A percentile compares a stretch with the other conserved stretches of the same genome.
Conservation (phyloP, 2,329 filamentous ascomycete genomes). For the Beauveria australis region DNA sequence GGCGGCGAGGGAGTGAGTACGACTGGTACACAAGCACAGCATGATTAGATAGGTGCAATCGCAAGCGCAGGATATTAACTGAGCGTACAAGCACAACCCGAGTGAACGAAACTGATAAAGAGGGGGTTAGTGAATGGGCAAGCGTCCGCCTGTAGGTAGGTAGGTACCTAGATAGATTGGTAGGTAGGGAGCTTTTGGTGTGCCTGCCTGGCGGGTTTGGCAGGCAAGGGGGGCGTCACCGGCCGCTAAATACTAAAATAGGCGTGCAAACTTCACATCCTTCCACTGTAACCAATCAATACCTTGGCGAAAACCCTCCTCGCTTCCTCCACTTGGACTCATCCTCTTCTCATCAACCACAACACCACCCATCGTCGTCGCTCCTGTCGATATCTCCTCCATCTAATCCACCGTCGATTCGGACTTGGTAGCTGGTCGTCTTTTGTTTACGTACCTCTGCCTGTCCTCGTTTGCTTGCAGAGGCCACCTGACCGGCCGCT, state of each 20-base stretch:
- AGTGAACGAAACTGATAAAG: too few species aligned
- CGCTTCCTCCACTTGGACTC: conserved; percentile 6
- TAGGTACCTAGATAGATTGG: background rate
- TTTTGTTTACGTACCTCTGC: conserved; percentile 10
- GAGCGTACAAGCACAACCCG: too few species aligned
- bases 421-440: conserved; percentile 11
- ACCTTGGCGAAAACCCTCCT: conserved; percentile 9
- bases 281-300: background rate
- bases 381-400: conserved; percentile 7
- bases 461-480: conserved; percentile 19
- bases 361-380: conserved; percentile 8
- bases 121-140: too few species aligned
- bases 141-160: background rate
- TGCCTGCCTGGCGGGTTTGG: background rate
- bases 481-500: conserved; percentile 31
- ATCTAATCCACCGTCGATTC: conserved; percentile 9
- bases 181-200: background rate
- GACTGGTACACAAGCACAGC: too few species aligned
- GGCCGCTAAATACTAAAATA: conserved; percentile 4
- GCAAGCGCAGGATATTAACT: background rate
- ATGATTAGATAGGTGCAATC: too few species aligned
- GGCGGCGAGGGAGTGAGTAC: background rate
- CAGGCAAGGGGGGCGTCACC: background rate
- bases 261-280: conserved; percentile 3
- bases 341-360: conserved; percentile 9